Conservation (phyloP, 192 early-diverging fungal species). For the Backusella australiensis region DNA sequence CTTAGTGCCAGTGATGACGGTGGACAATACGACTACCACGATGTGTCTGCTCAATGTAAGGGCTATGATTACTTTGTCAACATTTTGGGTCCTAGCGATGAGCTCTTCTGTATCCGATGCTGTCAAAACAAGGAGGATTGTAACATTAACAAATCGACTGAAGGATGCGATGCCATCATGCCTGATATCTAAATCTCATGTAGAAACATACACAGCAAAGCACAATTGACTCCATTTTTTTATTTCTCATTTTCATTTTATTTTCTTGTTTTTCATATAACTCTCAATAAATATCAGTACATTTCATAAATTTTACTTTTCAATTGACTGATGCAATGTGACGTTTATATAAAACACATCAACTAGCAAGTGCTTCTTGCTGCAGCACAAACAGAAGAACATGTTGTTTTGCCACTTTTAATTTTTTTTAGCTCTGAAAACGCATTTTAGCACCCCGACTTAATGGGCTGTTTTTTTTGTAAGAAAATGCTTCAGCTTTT, state of each 20-base stretch:
- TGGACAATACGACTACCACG: constrained; percentile 47
- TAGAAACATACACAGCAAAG: background rate
- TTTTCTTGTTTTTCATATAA: too few relatives aligned
- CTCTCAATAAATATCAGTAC: background rate
- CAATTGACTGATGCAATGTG: background rate
- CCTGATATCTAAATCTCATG: constrained; percentile 23
- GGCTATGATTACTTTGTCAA: constrained; percentile 44
- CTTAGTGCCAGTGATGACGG: constrained; percentile 34
- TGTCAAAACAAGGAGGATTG: constrained; percentile 19
- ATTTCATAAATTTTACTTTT: background rate
- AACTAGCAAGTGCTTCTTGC: background rate
- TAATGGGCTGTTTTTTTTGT: background rate
- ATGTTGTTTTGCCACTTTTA: background rate
- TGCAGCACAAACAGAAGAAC: background rate
- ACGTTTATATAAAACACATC: background rate
- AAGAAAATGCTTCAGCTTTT: background rate
- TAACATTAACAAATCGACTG: background rate
- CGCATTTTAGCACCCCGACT: background rate
- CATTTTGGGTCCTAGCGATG: constrained; percentile 42
- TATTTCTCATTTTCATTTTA: background rate
- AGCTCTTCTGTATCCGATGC: constrained; percentile 46
- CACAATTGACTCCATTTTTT: background rate
- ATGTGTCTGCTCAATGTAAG: constrained; percentile 39
- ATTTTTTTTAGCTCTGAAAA: background rate
- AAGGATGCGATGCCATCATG: background rate